phyloP scores from a whole-genome alignment of 495 filamentous ascomycete species.

The Clavariopsis aquatica region DNA sequence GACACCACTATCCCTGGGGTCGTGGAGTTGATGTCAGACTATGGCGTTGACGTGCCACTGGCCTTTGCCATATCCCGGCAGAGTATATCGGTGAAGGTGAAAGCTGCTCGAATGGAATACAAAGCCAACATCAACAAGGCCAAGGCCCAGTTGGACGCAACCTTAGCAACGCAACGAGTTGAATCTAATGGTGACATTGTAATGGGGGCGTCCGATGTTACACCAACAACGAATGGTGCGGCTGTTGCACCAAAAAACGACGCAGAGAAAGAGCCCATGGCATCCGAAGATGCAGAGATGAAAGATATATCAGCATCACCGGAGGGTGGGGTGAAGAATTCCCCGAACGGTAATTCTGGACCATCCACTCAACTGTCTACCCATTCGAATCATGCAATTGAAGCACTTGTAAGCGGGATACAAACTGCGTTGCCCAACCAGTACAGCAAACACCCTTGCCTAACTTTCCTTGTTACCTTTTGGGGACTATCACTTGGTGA shows the following conservation, averaged over 20 bases:
- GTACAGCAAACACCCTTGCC: conserved; percentile 66
- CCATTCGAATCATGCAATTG: conserved; percentile 70
- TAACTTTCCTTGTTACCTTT: conserved; percentile 85
- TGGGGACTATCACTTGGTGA: conserved; percentile 87
- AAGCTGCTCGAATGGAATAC: conserved; percentile 39
- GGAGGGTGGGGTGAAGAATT: conserved; percentile 10
- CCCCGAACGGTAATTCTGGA: not conserved
- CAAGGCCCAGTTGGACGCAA: not conserved
- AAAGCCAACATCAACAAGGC: conserved; percentile 44
- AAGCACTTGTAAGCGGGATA: conserved; percentile 71
- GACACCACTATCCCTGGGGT: conserved; percentile 78
- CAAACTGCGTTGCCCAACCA: conserved; percentile 60
- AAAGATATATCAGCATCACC: conserved; percentile 32
- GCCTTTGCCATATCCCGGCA: conserved; percentile 85
- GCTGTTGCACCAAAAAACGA: conserved; percentile 39
- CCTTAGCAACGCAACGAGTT: not conserved
- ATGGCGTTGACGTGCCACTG: conserved; percentile 74
- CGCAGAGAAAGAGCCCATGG: conserved; percentile 16
- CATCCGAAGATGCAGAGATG: conserved; percentile 44
- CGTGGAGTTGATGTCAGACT: conserved; percentile 70
- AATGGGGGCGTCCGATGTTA: conserved; percentile 29
- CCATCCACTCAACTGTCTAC: conserved; percentile 33
- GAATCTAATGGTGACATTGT: conserved; percentile 40
- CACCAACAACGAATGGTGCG: conserved; percentile 28
- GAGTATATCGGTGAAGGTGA: conserved; percentile 57